Evolutionary conservation across 768 basidiomycete genomes (phyloP).

Genomic region (Crucibulum laeve): DNA sequence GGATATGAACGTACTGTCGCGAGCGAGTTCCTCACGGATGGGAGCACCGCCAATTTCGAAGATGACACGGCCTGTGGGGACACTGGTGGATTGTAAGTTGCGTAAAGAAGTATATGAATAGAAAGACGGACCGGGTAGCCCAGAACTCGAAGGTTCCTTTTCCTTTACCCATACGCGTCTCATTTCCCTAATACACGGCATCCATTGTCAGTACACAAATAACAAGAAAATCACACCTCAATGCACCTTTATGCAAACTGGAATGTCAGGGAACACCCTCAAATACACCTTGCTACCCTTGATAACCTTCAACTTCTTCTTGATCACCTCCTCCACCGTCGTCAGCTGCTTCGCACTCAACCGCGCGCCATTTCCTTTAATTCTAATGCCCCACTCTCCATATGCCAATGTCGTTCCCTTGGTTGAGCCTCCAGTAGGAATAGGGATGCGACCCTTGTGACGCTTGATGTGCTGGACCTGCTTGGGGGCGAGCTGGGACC

Average conservation of each 20-base stretch:
- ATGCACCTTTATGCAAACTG: conserved; percentile 91
- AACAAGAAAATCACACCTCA: neutral
- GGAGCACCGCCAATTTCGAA: conserved; percentile 91
- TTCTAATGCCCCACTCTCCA: conserved; percentile 90
- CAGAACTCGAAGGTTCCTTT: conserved; percentile 98
- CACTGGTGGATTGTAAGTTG: conserved; percentile 36
- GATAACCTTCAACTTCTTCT: conserved; percentile 82
- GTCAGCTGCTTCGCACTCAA: conserved; percentile 88
- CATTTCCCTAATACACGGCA: conserved; percentile 66
- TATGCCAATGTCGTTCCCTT: conserved; percentile 91
- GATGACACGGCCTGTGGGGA: conserved; percentile 83
- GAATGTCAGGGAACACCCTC: conserved; percentile 94
- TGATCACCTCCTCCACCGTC: conserved; percentile 82
- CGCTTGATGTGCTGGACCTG: conserved; percentile 81
- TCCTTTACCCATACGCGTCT: conserved; percentile 99
- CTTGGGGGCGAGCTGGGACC: conserved; percentile 74
- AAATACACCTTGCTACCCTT: conserved; percentile 87
- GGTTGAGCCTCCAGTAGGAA: conserved; percentile 85
- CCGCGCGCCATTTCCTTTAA: conserved; percentile 76
- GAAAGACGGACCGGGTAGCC: conserved; percentile 73
- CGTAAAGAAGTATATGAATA: neutral
- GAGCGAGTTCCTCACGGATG: conserved; percentile 88
- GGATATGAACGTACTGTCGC: conserved; percentile 63
- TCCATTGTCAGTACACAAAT: conserved; percentile 1
- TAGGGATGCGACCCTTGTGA: conserved; percentile 85